These are phyloP conservation scores for Fusarium equiseti DNA, from an alignment of 2,329 filamentous ascomycete species.

Conservation along the genomic window DNA sequence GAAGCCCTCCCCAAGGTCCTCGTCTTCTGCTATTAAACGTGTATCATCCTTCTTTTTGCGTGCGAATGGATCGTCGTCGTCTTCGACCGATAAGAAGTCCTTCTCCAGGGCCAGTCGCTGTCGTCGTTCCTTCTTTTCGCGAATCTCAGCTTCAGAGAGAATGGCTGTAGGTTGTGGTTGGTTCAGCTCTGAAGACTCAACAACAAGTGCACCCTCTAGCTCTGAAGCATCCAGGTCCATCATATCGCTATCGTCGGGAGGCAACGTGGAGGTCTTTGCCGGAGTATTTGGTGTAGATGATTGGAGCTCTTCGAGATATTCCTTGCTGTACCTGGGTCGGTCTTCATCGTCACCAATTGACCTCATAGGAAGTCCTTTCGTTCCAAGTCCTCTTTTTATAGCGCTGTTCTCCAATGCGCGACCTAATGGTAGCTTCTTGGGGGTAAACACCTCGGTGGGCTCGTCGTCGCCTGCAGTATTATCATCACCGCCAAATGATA, in stretches of 20 bases:
- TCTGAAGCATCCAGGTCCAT: slow-evolving; percentile 71
- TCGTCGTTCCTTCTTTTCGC: slow-evolving; percentile 89
- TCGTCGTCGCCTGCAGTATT: slow-evolving; percentile 65
- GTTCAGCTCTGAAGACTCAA: slow-evolving; percentile 59
- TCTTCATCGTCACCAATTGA: slow-evolving; percentile 72
- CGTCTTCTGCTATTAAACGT: slow-evolving; percentile 84
- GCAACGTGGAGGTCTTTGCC: slow-evolving; percentile 65
- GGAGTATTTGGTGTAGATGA: slow-evolving; percentile 88
- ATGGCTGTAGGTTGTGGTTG: slow-evolving; percentile 64
- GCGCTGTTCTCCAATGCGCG: slow-evolving; percentile 76
- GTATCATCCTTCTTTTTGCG: slow-evolving; percentile 75
- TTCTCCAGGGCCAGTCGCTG: slow-evolving; percentile 80
- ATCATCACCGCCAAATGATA: slow-evolving; percentile 79
- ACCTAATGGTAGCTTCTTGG: slow-evolving; percentile 75
- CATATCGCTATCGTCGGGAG: slow-evolving; percentile 61
- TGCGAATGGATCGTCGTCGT: slow-evolving; percentile 61
- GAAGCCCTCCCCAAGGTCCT: slow-evolving; percentile 93
- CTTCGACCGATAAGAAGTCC: slow-evolving; percentile 74
- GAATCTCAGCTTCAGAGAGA: slow-evolving; percentile 85
- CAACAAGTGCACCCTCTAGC: slow-evolving; percentile 73
- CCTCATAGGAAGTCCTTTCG: slow-evolving; percentile 66
- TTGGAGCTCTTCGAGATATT: slow-evolving; percentile 87
- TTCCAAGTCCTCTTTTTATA: slow-evolving; percentile 63
- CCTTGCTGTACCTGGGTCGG: slow-evolving; percentile 84
- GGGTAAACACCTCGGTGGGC: slow-evolving; percentile 63